Evolutionary conservation across 768 basidiomycete species (phyloP).

Genomic region (Austroboletus eburneus): DNA sequence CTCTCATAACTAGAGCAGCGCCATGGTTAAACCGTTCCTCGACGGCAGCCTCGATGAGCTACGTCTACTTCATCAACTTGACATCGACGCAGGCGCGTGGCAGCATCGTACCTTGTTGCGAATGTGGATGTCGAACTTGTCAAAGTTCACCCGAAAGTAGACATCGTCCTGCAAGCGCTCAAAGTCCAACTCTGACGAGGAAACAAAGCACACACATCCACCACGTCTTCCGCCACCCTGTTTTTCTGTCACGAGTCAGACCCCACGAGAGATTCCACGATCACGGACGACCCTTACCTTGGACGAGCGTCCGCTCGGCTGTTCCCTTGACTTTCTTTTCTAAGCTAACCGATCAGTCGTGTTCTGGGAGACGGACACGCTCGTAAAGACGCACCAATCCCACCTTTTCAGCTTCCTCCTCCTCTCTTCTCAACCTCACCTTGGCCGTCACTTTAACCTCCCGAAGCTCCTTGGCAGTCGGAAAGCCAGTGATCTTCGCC

Average conservation of each 20-base stretch:
- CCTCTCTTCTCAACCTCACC: constrained; percentile 60
- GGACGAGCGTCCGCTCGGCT: constrained; percentile 38
- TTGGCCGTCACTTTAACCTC: constrained; percentile 65
- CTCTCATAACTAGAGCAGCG: constrained; percentile 67
- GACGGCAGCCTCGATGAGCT: constrained; percentile 78
- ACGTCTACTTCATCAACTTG: constrained; percentile 12
- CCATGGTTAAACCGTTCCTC: constrained; percentile 76
- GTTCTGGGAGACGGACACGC: neutral
- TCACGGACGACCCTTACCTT: constrained; percentile 41
- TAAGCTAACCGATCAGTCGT: constrained; percentile 32
- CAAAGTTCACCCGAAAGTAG: constrained; percentile 84
- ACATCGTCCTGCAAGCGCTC: constrained; percentile 51
- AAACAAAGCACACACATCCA: constrained; percentile 55
- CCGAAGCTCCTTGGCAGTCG: constrained; percentile 74
- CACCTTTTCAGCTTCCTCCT: constrained; percentile 68
- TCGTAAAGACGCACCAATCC: constrained; percentile 49
- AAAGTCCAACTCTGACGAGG: neutral
- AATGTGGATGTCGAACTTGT: constrained; percentile 81
- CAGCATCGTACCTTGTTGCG: constrained; percentile 67
- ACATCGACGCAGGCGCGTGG: neutral
- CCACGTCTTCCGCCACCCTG: constrained; percentile 45
- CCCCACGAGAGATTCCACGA: constrained; percentile 7
- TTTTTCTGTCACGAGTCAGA: constrained; percentile 34
- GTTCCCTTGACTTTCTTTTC: constrained; percentile 62
- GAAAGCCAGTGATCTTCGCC: constrained; percentile 67